These are phyloP conservation scores for Ogataea naganishii DNA, from an alignment of 805 yeast genomes.

Conservation along the genomic window DNA sequence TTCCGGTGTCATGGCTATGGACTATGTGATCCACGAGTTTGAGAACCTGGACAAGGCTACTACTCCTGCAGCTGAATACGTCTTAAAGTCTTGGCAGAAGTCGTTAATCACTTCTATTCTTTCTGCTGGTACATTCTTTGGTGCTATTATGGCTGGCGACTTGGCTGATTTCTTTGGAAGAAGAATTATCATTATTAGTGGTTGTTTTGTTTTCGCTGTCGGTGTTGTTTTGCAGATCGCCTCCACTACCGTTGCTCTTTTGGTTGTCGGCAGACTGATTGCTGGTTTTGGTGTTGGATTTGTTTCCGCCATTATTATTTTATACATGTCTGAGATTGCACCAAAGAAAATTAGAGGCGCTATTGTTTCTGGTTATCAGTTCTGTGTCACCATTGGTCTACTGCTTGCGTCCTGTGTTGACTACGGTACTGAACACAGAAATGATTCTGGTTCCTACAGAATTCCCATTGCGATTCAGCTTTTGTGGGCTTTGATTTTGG, in stretches of 20 bases:
- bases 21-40: slow-evolving; percentile 27
- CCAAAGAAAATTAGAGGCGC: slow-evolving; percentile 78
- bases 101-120: slow-evolving; percentile 61
- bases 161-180: slow-evolving; percentile 38
- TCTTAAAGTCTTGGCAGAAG: slow-evolving; percentile 21
- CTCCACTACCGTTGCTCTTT: slow-evolving; percentile 34
- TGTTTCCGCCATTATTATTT: slow-evolving; percentile 66
- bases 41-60: slow-evolving; percentile 14
- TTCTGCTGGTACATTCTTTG: slow-evolving; percentile 63
- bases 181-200: slow-evolving; percentile 34
- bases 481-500: slow-evolving; percentile 56
- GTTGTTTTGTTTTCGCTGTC: slow-evolving; percentile 34
- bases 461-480: slow-evolving; percentile 71
- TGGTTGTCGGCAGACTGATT: slow-evolving; percentile 62
- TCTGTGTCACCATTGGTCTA: slow-evolving; percentile 58
- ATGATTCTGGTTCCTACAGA: slow-evolving; percentile 53
- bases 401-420: slow-evolving; percentile 62
- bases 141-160: slow-evolving; percentile 56
- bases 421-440: slow-evolving; percentile 52
- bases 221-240: slow-evolving; percentile 43
- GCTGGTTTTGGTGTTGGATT: slow-evolving; percentile 78
- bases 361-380: slow-evolving; percentile 65
- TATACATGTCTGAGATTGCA: slow-evolving; percentile 72
- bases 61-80: slow-evolving; percentile 10
- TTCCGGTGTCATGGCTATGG: slow-evolving; percentile 60